Percentiles rank a stretch among this genome's conserved stretches.
These are phyloP conservation scores for Salvia rosmarinus DNA, from an alignment of 257 asterid species.

Conservation along the genomic window DNA sequence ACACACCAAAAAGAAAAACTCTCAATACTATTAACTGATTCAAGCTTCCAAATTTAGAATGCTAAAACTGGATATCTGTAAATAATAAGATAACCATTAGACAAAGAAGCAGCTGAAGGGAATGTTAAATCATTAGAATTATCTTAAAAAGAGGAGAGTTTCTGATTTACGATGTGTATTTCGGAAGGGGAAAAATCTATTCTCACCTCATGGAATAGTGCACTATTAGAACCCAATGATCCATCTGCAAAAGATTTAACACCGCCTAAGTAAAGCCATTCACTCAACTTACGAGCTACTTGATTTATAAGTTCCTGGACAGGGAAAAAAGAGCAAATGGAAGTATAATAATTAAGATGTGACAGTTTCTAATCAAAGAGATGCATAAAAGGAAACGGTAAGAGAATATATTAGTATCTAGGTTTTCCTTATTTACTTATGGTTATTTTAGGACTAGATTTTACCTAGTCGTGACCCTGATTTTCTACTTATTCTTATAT, in stretches of 20 bases:
- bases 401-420: too few relatives aligned
- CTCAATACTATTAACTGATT: conserved; percentile 24
- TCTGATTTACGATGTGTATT: conserved; percentile 13
- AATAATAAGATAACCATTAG: too few relatives aligned
- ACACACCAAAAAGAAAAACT: conserved; percentile 19
- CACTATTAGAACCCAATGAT: conserved; percentile 94
- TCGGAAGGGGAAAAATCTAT: conserved; percentile 15
- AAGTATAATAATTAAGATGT: conserved; percentile 30
- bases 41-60: conserved; percentile 21
- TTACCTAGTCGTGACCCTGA: too few relatives aligned
- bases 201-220: conserved; percentile 76
- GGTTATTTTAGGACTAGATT: too few relatives aligned
- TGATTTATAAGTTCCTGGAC: conserved; percentile 59
- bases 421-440: too few relatives aligned
- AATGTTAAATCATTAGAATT: background rate
- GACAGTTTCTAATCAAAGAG: background rate
- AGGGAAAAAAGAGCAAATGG: background rate
- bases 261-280: conserved; percentile 95
- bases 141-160: background rate
- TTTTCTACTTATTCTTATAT: too few relatives aligned
- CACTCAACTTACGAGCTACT: conserved; percentile 70
- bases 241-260: conserved; percentile 93
- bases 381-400: conserved; percentile 7
- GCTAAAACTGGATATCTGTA: conserved; percentile 21
- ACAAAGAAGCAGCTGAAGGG: too few relatives aligned